These are phyloP conservation scores for Boeremia lycopersici DNA, from an alignment of 2,329 filamentous ascomycete genomes.

Conservation along the genomic window DNA sequence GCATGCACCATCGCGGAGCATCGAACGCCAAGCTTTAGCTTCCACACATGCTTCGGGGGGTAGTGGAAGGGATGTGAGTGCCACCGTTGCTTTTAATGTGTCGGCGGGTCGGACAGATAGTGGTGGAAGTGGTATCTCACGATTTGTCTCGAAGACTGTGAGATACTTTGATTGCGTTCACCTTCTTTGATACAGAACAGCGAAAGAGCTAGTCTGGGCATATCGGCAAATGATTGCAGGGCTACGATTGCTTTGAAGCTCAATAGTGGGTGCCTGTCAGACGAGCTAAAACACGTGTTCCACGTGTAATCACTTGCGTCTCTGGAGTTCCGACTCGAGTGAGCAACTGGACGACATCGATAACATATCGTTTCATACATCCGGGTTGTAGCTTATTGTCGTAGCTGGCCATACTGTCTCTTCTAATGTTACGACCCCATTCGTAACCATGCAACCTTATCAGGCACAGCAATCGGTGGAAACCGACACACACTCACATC, in stretches of 20 bases:
- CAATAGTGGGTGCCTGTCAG: conserved; percentile 5
- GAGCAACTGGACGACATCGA: neutral
- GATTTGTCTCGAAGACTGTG: neutral
- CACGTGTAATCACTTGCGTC: neutral
- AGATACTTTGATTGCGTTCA: neutral
- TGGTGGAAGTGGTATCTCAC: conserved; percentile 4
- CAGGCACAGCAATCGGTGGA: conserved; percentile 20
- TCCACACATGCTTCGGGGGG: conserved; percentile 6
- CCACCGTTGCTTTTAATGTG: conserved; percentile 13
- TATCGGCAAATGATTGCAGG: neutral
- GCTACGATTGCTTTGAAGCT: neutral
- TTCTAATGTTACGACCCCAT: conserved; percentile 1
- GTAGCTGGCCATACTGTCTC: neutral
- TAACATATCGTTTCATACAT: neutral
- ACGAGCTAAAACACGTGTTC: conserved; percentile 1
- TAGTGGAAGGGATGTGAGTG: conserved; percentile 5
- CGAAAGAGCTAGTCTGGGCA: conserved; percentile 3
- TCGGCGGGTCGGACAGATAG: conserved; percentile 1
- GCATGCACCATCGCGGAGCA: conserved; percentile 5
- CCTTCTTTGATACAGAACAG: neutral
- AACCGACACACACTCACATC: conserved; percentile 29
- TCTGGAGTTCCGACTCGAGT: neutral
- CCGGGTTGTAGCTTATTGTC: neutral
- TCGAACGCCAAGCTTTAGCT: conserved; percentile 11
- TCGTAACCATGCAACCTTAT: conserved; percentile 33